phyloP scores from a whole-genome alignment of 345 rosid species.

The Citrus inodora region DNA sequence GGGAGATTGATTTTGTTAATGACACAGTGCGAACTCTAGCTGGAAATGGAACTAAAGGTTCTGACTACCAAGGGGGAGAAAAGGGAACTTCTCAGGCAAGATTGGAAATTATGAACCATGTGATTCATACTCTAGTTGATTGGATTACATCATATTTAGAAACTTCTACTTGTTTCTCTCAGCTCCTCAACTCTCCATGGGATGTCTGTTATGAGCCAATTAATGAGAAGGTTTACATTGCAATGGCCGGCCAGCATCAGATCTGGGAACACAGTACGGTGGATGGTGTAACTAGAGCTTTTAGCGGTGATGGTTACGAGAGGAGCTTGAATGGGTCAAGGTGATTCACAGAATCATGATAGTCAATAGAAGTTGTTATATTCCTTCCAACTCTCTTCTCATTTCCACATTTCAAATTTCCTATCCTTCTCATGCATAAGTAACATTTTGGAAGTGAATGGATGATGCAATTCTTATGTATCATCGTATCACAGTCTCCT shows the following conservation, averaged over 20 bases:
- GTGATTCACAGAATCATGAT: slow-evolving; percentile 30
- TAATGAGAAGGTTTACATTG: slow-evolving; percentile 75
- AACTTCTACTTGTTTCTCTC: slow-evolving; percentile 19
- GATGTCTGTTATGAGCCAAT: slow-evolving; percentile 75
- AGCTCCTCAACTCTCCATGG: slow-evolving; percentile 98
- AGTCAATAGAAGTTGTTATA: neutral
- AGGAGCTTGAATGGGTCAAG: slow-evolving; percentile 89
- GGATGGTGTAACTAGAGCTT: slow-evolving; percentile 66
- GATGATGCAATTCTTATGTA: neutral
- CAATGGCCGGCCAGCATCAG: slow-evolving; percentile 98
- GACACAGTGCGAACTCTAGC: slow-evolving; percentile 79
- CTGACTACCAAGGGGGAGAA: slow-evolving; percentile 81
- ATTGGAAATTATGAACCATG: neutral
- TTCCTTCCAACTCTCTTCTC: neutral
- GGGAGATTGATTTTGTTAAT: slow-evolving; percentile 87
- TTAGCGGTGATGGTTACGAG: slow-evolving; percentile 92
- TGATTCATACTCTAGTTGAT: slow-evolving; percentile 7
- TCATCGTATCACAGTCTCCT: neutral
- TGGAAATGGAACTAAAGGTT: slow-evolving; percentile 95
- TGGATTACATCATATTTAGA: slow-evolving; percentile 8
- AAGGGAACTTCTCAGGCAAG: slow-evolving; percentile 75
- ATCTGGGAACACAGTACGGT: slow-evolving; percentile 75
- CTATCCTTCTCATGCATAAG: neutral
- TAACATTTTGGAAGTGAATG: neutral
- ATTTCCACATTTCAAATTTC: slow-evolving; percentile 6